phyloP scores from a whole-genome alignment of 2,329 filamentous ascomycete genomes.

The Stachybotrys elegans region DNA sequence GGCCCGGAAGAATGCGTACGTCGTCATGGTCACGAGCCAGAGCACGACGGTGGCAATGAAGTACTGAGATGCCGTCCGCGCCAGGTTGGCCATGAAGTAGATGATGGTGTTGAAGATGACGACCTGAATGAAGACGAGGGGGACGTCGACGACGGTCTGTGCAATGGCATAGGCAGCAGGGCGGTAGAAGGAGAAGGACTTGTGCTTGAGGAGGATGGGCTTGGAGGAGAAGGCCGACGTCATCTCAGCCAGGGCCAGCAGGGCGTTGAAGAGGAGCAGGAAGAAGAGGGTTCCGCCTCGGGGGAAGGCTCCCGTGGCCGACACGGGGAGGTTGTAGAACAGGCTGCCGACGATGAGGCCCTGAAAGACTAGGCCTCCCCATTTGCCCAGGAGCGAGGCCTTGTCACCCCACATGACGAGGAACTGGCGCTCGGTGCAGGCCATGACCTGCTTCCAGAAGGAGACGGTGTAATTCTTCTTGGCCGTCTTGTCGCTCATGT shows the following conservation, averaged over 20 bases:
- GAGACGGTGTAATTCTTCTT: slow-evolving; percentile 73
- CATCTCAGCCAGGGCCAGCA: slow-evolving; percentile 73
- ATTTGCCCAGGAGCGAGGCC: slow-evolving; percentile 71
- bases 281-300: slow-evolving; percentile 46
- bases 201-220: slow-evolving; percentile 65
- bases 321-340: slow-evolving; percentile 63
- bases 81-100: slow-evolving; percentile 73
- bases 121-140: slow-evolving; percentile 58
- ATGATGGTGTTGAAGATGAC: slow-evolving; percentile 65
- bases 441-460: slow-evolving; percentile 66
- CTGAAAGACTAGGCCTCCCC: slow-evolving; percentile 73
- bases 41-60: slow-evolving; percentile 62
- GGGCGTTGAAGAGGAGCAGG: slow-evolving; percentile 45
- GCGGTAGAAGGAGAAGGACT: slow-evolving; percentile 64
- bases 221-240: slow-evolving; percentile 58
- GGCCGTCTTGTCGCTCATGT: slow-evolving; percentile 62
- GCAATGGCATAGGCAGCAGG: slow-evolving; percentile 53
- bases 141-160: slow-evolving; percentile 53
- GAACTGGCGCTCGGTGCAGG: slow-evolving; percentile 69
- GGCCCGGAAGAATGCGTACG: slow-evolving; percentile 55
- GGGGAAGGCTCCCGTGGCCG: slow-evolving; percentile 60
- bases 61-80: slow-evolving; percentile 60
- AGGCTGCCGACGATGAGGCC: slow-evolving; percentile 71
- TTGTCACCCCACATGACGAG: slow-evolving; percentile 74
- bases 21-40: slow-evolving; percentile 51